phyloP scores from a whole-genome alignment of 495 filamentous ascomycete genomes.

The Xanthoparmelia taractica region DNA sequence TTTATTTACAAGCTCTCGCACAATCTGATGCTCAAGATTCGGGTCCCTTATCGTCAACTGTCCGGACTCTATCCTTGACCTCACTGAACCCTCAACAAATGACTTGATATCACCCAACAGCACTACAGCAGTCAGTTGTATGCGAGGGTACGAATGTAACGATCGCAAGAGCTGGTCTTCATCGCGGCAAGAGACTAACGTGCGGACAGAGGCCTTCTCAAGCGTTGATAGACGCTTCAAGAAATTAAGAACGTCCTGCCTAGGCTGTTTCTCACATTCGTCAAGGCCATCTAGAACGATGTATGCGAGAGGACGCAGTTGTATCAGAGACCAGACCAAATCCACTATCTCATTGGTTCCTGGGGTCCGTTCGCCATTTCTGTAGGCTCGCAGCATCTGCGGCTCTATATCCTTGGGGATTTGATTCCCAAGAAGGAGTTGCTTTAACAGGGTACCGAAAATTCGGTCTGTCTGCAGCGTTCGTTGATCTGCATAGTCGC shows the following conservation, averaged over 20 bases:
- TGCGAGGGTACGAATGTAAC: slow-evolving; percentile 1
- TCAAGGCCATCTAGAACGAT: slow-evolving; percentile 26
- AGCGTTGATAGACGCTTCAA: slow-evolving; percentile 6
- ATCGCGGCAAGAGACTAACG: slow-evolving; percentile 19
- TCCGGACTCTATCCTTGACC: slow-evolving; percentile 15
- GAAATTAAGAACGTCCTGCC: slow-evolving; percentile 7
- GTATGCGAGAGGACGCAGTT: not conserved
- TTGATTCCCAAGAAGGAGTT: slow-evolving; percentile 14
- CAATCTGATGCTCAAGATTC: slow-evolving; percentile 17
- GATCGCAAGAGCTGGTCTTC: slow-evolving; percentile 17
- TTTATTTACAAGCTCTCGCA: slow-evolving; percentile 18
- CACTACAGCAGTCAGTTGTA: slow-evolving; percentile 9
- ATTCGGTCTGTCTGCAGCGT: slow-evolving; percentile 19
- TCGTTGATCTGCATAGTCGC: slow-evolving; percentile 20
- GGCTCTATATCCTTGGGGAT: slow-evolving; percentile 14
- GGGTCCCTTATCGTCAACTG: slow-evolving; percentile 19
- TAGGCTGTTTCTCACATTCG: slow-evolving; percentile 23
- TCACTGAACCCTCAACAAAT: slow-evolving; percentile 20
- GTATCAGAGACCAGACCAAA: slow-evolving; percentile 5
- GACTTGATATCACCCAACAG: slow-evolving; percentile 17
- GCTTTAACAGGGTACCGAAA: slow-evolving; percentile 23
- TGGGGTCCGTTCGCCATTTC: slow-evolving; percentile 5
- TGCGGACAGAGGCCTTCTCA: slow-evolving; percentile 11
- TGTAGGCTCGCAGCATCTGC: slow-evolving; percentile 11
- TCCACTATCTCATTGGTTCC: slow-evolving; percentile 6